A percentile compares a stretch with the other conserved stretches of the same genome.
These are phyloP conservation scores for Pestalotiopsis sp. DNA, from an alignment of 2,329 filamentous ascomycete species.

Conservation along the genomic window DNA sequence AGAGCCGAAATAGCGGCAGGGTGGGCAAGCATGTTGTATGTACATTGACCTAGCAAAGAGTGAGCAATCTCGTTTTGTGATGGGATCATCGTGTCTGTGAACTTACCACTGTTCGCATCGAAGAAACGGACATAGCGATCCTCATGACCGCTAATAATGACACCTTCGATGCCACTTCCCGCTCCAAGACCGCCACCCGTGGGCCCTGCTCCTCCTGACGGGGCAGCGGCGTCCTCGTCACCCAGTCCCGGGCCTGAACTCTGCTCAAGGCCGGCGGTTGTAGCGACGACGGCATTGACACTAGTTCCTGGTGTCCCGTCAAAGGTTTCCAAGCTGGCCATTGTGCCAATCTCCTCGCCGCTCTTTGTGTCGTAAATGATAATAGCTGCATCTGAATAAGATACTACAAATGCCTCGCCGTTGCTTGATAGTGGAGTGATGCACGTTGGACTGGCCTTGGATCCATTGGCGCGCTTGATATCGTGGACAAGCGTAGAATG, in stretches of 20 bases:
- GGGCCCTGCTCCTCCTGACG: conserved; percentile 68
- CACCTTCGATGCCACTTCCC: conserved; percentile 83
- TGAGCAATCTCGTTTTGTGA: background rate
- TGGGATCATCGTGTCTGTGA: background rate
- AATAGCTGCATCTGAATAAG: conserved; percentile 87
- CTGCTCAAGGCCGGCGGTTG: conserved; percentile 80
- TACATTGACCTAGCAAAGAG: conserved; percentile 80
- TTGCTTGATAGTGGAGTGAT: conserved; percentile 85
- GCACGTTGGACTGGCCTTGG: conserved; percentile 78
- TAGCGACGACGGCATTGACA: conserved; percentile 90
- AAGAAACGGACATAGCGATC: conserved; percentile 96
- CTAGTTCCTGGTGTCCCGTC: conserved; percentile 78
- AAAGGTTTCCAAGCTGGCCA: conserved; percentile 94
- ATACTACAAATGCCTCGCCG: conserved; percentile 90
- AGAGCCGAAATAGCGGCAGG: conserved; percentile 90
- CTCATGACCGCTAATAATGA: conserved; percentile 95
- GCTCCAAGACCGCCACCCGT: conserved; percentile 70
- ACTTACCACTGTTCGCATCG: conserved; percentile 96
- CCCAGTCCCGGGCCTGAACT: conserved; percentile 59
- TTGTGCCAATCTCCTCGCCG: conserved; percentile 87
- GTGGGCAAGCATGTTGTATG: conserved; percentile 97
- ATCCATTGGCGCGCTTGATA: conserved; percentile 70
- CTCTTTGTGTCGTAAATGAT: conserved; percentile 91
- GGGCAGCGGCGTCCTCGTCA: conserved; percentile 68
- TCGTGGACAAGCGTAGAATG: conserved; percentile 86